Base-by-base conservation (phyloP, 2,329 filamentous ascomycete species). In the Neopestalotiopsis clavispora region DNA sequence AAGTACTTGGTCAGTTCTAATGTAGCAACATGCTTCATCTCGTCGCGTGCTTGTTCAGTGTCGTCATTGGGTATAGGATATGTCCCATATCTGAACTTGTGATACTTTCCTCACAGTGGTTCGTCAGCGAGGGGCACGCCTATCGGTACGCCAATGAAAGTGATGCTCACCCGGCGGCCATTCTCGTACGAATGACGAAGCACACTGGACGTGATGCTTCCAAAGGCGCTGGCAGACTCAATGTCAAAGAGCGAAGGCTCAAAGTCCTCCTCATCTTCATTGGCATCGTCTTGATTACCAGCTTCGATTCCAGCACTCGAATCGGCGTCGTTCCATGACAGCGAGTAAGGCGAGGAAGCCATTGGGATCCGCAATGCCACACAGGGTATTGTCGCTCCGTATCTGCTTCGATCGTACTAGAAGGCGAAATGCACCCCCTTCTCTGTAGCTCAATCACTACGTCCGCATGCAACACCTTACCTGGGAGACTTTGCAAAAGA, bases 1-100 rank as follows among this genome's bases (percentile, higher is more conserved):
- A 17, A 6, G 34, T 23, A 64, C 70, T 59, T 67, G 0, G 79
- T 80, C 0, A 77, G 73, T 66, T 81, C 79, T 23, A 81, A 69
- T 74, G 81, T 79, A 74, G 80, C 80, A 3, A 75, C 71, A 66
- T 81, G 80, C 57, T 80, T 72, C 75, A 81, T 78, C 58, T 81
- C 80, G 66, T 83, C 80, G 23, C 80, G 78, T 45, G 78, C 77
- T 69, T 82, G 80, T 65, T 82, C 80, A 1, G 73, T 73, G 65
- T 82, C 80, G 49, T 82, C 80, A 57, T 82, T 82, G 7, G 80
- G 80, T 10, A 81, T 71, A 0, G 78, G 79, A 64, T 81, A 79
- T 23, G 78, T 72, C 4, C 78, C 78, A 52, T 80, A 75, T 4
- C 76, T 75, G 59, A 78, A 81, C 32, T 76, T 76, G 30, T 81